Base-by-base conservation (phyloP, 768 basidiomycete genomes). In the Clitopilus hobsonii region DNA sequence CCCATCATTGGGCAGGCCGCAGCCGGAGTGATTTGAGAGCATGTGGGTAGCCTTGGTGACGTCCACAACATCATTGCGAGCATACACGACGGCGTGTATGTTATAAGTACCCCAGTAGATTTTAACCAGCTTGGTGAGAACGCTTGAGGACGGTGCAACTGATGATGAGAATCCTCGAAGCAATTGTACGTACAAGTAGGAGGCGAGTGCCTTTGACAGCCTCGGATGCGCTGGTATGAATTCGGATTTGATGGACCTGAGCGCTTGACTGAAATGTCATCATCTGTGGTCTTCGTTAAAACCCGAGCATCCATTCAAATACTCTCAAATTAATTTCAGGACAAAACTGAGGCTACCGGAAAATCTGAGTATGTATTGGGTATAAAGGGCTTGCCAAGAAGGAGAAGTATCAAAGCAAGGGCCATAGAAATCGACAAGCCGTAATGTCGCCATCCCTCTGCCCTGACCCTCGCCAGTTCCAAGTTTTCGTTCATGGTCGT, bases 41-140 rank as follows among this genome's bases (percentile, higher is more conserved):
- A 53, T 56, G 28, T 56, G 51, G 25, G 48, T 65, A 63, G 57
- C 54, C 60, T 59, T 63, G 62, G 59, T 55, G 56, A 65, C 53
- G 28, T 11, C 51, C 38, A 24, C 30, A 38, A 30, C 48, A 24
- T 24, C 49, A 25, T 16, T 10, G 10, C 5, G 38, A 54, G 41
- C 8, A 23, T 18, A 16, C 18, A 45, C 22, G 41, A 11, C 22
- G 32, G 13, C 32, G n/a, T n/a, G n/a, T n/a, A n/a, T n/a, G n/a
- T n/a, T n/a, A n/a, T n/a, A n/a, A n/a, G n/a, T 36, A 36, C 13
- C 32, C 32, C 8, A 36, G 32, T 36, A 36, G 32, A 36, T 36
- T 11, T n/a, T 3, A 36, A 36, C 32, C 32, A 36, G 32, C 2
- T 4, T n/a, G 22, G 41, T 45, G 41, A 45, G 22, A 45, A 23